Evolutionary conservation across 2,329 filamentous ascomycete species (phyloP), one percentile per base, ranked within the genome.

Genomic region (Aspergillus brunneoviolaceus): DNA sequence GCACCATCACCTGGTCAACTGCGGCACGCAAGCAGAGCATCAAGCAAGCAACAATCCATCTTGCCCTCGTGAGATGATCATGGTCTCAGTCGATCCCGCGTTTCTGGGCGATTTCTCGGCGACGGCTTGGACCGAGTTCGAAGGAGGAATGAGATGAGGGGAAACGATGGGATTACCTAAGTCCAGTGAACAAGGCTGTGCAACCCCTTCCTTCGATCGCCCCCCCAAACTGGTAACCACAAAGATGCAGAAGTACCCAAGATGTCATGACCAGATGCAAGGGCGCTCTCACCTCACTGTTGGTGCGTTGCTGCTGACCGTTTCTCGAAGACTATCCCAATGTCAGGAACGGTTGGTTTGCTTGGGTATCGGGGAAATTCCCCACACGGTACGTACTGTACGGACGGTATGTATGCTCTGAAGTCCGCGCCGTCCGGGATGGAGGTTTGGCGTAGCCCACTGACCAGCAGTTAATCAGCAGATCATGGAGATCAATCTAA

Each of bases 181-280:
- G 42, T 19, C 2, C 12, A 10, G 45, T 35, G 48, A 55, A 35
- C 25, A 55, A 19, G 45, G 53, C 53, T 49, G 53, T 55, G 53
- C 53, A 29, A 29, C 33, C 33, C 33, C 33, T 12, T 21, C 14
- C 42, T 35, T 55, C 14, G 53, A 55, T 55, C 45, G 53, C 47
- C 35, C 53, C 52, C 27, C 27, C 14, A 4, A 35, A 35, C 33
- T 16, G 11, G 11, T 16, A 35, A 35, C 33, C 4, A 10, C n/a
- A 48, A 19, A 16, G 27, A 35, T 35, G 53, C 53, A 55, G 27
- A 33, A 49, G 19, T 55, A 55, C 53, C 53, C 53, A 55, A 55
- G n/a, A 35, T n/a, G 16, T 55, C 39, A 31, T 23, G 23, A 3
- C 12, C 14, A 14, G 25, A 27, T 55, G 52, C 35, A 55, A 55